Base-by-base conservation (phyloP, 2,329 filamentous ascomycete genomes). In the Cladosporium sp. region DNA sequence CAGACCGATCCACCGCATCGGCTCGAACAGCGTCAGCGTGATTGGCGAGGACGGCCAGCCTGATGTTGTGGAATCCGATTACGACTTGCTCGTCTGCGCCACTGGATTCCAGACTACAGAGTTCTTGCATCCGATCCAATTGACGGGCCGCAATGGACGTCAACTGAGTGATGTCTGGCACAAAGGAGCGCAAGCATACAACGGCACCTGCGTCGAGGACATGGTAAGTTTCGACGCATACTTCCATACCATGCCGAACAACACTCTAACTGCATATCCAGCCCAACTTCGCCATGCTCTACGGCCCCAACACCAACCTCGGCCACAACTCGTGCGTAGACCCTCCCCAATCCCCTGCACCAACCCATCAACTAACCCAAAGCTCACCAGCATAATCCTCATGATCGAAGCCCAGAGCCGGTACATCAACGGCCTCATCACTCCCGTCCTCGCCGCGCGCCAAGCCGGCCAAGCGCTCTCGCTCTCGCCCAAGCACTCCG, bases 361-460 rank as follows among this genome's bases (percentile, higher is more conserved):
- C n/a, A 31, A 26, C 26, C 40, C 52, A 14, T 40, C 82, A 23
- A 31, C 60, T 29, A n/a, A 26, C 46, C 21, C 16, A 10, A 3
- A n/a, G 1, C 14, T 5, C 33, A 14, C 86, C 67, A 82, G 79
- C 63, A 87, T 87, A 69, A 84, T 87, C 68, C 77, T 87, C n/a
- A 88, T 87, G 85, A 86, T 87, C 67, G 85, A 88, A 71, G 81
- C 84, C 2, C 85, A 88, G 69, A 80, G 78, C 3, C 79, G 82
- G 2, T 87, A 87, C 70, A 80, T 87, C 65, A 84, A 81, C 66
- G 77, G 77, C 0, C 69, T 88, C 40, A 80, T 88, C 56, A 71
- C 72, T 0, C 78, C 82, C 7, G 79, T 88, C 1, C 77, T 86
- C 1, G 73, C 77, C 8, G 83, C 84, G 0, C 75, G 80, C 14